Evolutionary conservation across 1,284 basidiomycete species (phyloP).

Genomic region (Ustilago xerochloae): DNA sequence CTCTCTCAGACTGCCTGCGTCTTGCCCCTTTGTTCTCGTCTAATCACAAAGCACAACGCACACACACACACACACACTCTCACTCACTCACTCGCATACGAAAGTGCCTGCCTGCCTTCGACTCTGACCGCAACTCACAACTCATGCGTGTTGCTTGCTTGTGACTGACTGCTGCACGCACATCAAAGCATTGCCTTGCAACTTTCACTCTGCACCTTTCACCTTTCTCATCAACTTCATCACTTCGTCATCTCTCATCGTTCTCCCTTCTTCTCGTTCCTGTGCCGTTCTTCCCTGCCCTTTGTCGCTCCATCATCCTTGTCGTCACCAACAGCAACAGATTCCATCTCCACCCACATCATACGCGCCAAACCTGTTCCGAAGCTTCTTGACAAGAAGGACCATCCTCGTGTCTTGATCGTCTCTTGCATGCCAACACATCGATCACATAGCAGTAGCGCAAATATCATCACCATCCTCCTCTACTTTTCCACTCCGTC

Average conservation of each 20-base stretch:
- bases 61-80: conserved; percentile 3
- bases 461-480: neutral
- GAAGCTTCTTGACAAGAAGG: too few species aligned
- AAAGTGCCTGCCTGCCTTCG: too few species aligned
- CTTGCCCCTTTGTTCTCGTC: conserved; percentile 14
- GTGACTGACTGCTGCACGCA: too few species aligned
- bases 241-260: neutral
- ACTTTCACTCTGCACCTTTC: neutral
- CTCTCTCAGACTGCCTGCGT: conserved; percentile 7
- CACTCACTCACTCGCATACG: neutral
- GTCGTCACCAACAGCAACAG: neutral
- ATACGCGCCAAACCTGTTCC: too few species aligned
- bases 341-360: neutral
- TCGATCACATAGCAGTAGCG: neutral
- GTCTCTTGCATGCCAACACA: neutral
- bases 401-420: too few species aligned
- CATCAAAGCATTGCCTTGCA: neutral
- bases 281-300: neutral
- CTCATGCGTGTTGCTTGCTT: too few species aligned
- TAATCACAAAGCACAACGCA: neutral
- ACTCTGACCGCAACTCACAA: too few species aligned
- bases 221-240: neutral
- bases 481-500: neutral
- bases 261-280: neutral
- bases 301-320: neutral